Percentiles rank a stretch among this genome's conserved stretches.
These are phyloP conservation scores for Eucalyptus lansdowneana DNA, from an alignment of 345 rosid genomes.

Conservation along the genomic window DNA sequence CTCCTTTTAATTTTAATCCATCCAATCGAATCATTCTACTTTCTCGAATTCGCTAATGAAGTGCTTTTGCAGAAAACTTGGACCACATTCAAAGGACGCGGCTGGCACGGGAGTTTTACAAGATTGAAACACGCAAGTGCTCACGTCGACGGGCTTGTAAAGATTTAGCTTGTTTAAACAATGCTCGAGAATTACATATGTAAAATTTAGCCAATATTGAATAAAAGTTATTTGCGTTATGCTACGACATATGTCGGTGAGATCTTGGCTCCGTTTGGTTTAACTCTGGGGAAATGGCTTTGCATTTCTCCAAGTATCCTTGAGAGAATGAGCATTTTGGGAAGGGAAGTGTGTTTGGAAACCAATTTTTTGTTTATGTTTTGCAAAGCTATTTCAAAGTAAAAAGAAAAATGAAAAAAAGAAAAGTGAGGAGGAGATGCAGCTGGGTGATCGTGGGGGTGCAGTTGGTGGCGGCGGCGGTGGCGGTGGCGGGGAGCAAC, in stretches of 20 bases:
- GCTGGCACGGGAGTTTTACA: neutral
- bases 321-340: no score
- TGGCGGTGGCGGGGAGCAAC: no score
- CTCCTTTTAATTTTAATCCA: neutral
- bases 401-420: no score
- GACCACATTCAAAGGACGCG: neutral
- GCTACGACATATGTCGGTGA: rapidly evolving
- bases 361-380: no score
- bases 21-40: neutral
- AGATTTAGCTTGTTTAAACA: neutral
- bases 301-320: no score
- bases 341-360: no score
- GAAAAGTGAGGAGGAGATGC: no score
- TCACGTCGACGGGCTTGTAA: neutral
- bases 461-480: no score
- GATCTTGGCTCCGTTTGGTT: neutral
- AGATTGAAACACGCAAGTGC: neutral
- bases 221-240: neutral
- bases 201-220: neutral
- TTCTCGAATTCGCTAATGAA: neutral
- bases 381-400: no score
- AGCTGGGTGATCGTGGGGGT: no score
- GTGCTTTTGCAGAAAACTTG: neutral
- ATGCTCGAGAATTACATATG: no score
- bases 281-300: no score